Evolutionary conservation across 208 protist species (phyloP), one percentile per base, ranked within the genome.

Genomic region (Trypanosoma cruzi): DNA sequence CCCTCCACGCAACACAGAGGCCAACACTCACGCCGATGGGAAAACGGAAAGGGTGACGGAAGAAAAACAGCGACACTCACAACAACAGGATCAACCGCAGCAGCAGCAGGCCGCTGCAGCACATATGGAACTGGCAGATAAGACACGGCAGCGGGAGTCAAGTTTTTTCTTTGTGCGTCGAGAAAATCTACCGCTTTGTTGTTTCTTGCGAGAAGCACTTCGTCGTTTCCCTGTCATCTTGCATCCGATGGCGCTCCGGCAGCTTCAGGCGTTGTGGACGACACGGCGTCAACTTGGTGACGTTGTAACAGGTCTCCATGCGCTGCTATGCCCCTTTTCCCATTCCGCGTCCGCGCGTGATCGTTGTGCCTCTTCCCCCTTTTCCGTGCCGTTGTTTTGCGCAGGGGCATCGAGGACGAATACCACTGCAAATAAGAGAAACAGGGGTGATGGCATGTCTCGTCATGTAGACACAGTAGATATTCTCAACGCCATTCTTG

Each of bases 201-300:
- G 82, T 55, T 90, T 92, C 57, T 53, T 94, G 28, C 69, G 76
- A 20, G 84, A 92, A 34, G 66, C 80, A 11, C 77, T 92, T 48
- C 77, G 78, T 16, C 79, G 81, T 34, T 91, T 87, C 60, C 89
- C 89, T 5, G 56, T 89, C 37, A 68, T 94, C 1, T 75, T 89
- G 29, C 52, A 64, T 0, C 73, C 73, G 4, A 49, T 58, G 0
- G 59, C 81, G 42, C 73, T 94, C 31, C 74, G 36, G 44, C 77
- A 79, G 37, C 75, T 88, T 66, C 79, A 94, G 64, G 59, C 60
- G 22, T 62, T 81, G 24, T 94, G 86, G 84, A 76, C 84, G 1
- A 50, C 80, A 32, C 81, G 84, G 11, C 89, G 82, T 59, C 73
- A 81, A n/a, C 66, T 92, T 7, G 37, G 72, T 1, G 89, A 94